phyloP scores from a whole-genome alignment of 345 rosid genomes.

The Euphorbia pulcherrima region DNA sequence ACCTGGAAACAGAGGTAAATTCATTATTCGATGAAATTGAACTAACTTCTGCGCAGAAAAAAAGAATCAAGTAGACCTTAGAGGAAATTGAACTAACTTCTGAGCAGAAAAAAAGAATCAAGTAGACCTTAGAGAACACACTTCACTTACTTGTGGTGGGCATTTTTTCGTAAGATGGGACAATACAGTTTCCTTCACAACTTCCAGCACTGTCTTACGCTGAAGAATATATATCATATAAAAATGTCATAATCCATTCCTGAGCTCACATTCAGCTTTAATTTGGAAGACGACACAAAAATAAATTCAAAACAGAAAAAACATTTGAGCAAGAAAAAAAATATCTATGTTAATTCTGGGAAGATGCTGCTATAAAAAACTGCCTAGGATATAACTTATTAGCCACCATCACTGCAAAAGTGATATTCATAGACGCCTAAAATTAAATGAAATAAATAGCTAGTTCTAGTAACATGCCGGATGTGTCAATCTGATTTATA shows the following conservation, averaged over 20 bases:
- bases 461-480: not conserved
- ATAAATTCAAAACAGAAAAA: not conserved
- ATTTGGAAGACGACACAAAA: not conserved
- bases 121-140: conserved; percentile 6
- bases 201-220: conserved; percentile 76
- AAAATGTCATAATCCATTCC: conserved; percentile 16
- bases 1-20: conserved; percentile 39
- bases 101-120: not conserved
- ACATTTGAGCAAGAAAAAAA: not conserved
- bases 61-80: not conserved
- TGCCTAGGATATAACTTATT: not conserved
- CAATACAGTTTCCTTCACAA: conserved; percentile 86
- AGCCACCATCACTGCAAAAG: not conserved
- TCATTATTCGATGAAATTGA: not conserved
- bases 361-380: not conserved
- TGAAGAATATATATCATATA: conserved; percentile 35
- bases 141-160: conserved; percentile 81
- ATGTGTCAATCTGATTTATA: not conserved
- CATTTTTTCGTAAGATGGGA: conserved; percentile 79
- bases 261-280: not conserved
- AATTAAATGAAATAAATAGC: not conserved
- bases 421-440: not conserved
- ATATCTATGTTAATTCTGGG: not conserved
- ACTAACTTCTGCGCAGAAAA: not conserved
- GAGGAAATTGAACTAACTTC: conserved; percentile 3